These are phyloP conservation scores for Penicillium sp. DNA, from an alignment of 2,329 filamentous ascomycete genomes.

Conservation along the genomic window DNA sequence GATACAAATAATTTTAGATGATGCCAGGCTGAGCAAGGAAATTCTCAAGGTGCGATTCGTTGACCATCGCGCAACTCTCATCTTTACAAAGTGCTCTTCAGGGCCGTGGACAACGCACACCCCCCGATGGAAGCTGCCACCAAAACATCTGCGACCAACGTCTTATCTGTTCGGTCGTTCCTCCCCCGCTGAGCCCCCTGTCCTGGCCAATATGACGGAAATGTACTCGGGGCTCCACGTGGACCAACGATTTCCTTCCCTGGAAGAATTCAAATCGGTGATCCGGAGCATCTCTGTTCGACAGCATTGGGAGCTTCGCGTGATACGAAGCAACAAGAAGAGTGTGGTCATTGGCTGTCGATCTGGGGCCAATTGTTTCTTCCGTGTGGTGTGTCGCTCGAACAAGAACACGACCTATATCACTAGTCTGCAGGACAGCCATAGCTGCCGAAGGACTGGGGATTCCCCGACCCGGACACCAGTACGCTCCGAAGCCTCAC, in stretches of 20 bases:
- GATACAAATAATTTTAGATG: conserved; percentile 6
- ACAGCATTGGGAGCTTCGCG: conserved; percentile 43
- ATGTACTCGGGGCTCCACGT: conserved; percentile 42
- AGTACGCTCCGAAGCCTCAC: conserved; percentile 42
- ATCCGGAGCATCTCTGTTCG: conserved; percentile 43
- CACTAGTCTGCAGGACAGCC: conserved; percentile 40
- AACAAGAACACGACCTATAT: conserved; percentile 44
- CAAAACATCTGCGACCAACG: conserved; percentile 13
- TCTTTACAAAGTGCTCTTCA: background rate
- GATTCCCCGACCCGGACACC: conserved; percentile 31
- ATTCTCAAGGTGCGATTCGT: background rate
- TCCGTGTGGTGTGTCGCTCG: conserved; percentile 42
- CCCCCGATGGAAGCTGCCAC: conserved; percentile 30
- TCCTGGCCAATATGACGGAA: conserved; percentile 33
- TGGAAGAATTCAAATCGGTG: conserved; percentile 41
- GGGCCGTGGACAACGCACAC: conserved; percentile 4
- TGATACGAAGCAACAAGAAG: conserved; percentile 42
- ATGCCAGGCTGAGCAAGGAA: conserved; percentile 12
- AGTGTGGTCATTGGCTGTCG: conserved; percentile 44
- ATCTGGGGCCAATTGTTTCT: conserved; percentile 39
- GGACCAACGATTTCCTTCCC: conserved; percentile 38
- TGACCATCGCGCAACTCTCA: conserved; percentile 6
- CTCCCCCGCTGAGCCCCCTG: conserved; percentile 11
- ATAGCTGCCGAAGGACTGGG: conserved; percentile 36
- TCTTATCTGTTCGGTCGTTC: conserved; percentile 15